These are phyloP conservation scores for Talaromyces ruber DNA, from an alignment of 495 filamentous ascomycete species.

Conservation along the genomic window DNA sequence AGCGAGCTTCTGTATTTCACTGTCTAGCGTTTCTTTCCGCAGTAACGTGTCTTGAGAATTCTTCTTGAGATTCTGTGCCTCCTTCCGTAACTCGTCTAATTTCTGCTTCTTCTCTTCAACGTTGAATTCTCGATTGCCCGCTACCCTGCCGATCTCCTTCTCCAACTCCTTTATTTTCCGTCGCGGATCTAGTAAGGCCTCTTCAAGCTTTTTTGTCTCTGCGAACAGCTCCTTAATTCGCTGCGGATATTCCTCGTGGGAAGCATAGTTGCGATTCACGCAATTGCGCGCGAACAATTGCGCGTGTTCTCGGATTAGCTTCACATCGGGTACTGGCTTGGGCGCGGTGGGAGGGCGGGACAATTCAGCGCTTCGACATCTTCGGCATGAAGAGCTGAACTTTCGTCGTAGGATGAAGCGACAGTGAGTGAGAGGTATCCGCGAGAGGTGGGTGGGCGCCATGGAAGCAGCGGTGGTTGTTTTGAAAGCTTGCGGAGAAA, in stretches of 20 bases:
- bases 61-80: constrained; percentile 63
- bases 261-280: constrained; percentile 71
- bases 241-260: constrained; percentile 54
- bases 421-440: background rate
- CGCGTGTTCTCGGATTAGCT: constrained; percentile 77
- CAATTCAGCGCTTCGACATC: constrained; percentile 18
- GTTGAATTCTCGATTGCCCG: constrained; percentile 4
- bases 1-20: constrained; percentile 67
- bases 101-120: constrained; percentile 10
- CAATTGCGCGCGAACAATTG: constrained; percentile 76
- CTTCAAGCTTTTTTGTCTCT: constrained; percentile 46
- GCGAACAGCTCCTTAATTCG: constrained; percentile 64
- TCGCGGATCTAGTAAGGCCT: constrained; percentile 27
- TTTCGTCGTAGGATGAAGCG: constrained; percentile 13
- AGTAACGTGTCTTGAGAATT: constrained; percentile 50
- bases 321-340: constrained; percentile 71
- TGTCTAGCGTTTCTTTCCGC: constrained; percentile 47
- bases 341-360: constrained; percentile 66
- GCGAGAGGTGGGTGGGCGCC: background rate
- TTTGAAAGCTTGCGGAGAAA: background rate
- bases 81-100: constrained; percentile 35
- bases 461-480: background rate
- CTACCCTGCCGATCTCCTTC: constrained; percentile 29
- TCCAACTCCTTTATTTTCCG: constrained; percentile 34
- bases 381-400: constrained; percentile 19